Conservation (phyloP, 768 basidiomycete species). For the Lentinula aciculospora region DNA sequence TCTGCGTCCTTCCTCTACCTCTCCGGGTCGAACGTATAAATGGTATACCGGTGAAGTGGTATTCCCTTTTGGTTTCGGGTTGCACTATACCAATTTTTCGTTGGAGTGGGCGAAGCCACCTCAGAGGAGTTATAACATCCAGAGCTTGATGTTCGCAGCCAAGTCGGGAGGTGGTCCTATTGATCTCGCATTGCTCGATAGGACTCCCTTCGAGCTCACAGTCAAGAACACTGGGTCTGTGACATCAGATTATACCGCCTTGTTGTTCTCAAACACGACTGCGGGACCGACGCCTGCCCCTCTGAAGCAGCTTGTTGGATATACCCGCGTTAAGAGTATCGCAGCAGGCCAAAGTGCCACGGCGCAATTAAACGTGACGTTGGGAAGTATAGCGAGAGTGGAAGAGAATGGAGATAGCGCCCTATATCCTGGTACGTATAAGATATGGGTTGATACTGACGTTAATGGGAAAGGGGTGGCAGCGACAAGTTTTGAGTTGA, state of each 20-base stretch:
- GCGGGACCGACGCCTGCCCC: constrained; percentile 46
- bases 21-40: constrained; percentile 53
- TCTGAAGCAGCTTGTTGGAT: constrained; percentile 46
- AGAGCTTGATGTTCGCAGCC: constrained; percentile 26
- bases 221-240: constrained; percentile 44
- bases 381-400: constrained; percentile 44
- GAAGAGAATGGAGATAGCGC: constrained; percentile 39
- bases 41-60: constrained; percentile 51
- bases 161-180: constrained; percentile 14
- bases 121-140: constrained; percentile 32
- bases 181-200: constrained; percentile 42
- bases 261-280: constrained; percentile 43
- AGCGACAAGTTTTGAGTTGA: constrained; percentile 36
- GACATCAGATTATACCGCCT: constrained; percentile 49
- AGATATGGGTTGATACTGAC: constrained; percentile 19
- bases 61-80: constrained; percentile 47
- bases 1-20: constrained; percentile 39
- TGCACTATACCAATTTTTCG: constrained; percentile 48
- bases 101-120: constrained; percentile 32
- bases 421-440: constrained; percentile 40
- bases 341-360: constrained; percentile 20
- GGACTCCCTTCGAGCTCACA: constrained; percentile 36
- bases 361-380: constrained; percentile 35
- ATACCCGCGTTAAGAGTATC: constrained; percentile 34
- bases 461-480: constrained; percentile 36